phyloP scores from a whole-genome alignment of 495 filamentous ascomycete genomes.

The Neurospora terricola region DNA sequence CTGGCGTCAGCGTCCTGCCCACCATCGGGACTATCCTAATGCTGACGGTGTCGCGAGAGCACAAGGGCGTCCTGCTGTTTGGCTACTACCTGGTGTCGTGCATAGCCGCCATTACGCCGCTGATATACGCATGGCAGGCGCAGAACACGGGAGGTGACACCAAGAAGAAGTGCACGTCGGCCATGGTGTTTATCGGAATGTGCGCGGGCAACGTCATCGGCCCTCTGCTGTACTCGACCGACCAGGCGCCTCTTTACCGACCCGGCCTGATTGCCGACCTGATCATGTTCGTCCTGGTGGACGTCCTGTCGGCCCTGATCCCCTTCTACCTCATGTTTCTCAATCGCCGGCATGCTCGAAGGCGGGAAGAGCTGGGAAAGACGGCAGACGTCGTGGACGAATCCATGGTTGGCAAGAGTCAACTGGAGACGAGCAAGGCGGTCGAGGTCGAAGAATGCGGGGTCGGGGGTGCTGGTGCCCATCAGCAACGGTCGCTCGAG shows the following conservation, averaged over 20 bases:
- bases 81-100: constrained; percentile 33
- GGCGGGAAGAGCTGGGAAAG: constrained; percentile 33
- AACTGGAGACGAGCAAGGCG: constrained; percentile 31
- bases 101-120: constrained; percentile 37
- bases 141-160: constrained; percentile 59
- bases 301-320: constrained; percentile 26
- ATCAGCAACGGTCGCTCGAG: constrained; percentile 24
- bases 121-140: constrained; percentile 58
- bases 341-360: constrained; percentile 36
- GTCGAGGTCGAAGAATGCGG: constrained; percentile 41
- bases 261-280: constrained; percentile 46
- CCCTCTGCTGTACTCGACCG: constrained; percentile 50
- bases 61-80: constrained; percentile 31
- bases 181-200: constrained; percentile 51
- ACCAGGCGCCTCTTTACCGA: constrained; percentile 48
- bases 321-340: constrained; percentile 38
- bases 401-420: constrained; percentile 31
- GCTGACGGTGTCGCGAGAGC: constrained; percentile 43
- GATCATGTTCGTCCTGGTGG: constrained; percentile 29
- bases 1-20: constrained; percentile 45
- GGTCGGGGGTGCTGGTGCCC: constrained; percentile 31
- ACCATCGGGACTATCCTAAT: constrained; percentile 41
- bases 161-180: constrained; percentile 56
- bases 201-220: constrained; percentile 53
- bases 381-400: constrained; percentile 31